Evolutionary conservation across 257 asterid genomes (phyloP).

Genomic region (Salvia miltiorrhiza): DNA sequence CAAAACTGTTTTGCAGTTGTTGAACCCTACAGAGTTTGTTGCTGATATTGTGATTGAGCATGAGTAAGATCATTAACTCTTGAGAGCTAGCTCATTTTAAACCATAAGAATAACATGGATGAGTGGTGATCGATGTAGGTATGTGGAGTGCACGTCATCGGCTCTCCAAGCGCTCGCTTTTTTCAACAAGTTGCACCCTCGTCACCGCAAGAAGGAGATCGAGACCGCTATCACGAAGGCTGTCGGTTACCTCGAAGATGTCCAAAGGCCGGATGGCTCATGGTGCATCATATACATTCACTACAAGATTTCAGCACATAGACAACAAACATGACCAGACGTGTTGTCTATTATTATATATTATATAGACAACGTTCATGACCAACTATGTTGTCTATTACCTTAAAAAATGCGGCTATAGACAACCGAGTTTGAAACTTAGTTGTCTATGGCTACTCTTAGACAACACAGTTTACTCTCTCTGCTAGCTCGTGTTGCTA

Average conservation of each 20-base stretch:
- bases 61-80: slow-evolving; percentile 48
- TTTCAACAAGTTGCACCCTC: slow-evolving; percentile 53
- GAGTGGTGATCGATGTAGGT: slow-evolving; percentile 29
- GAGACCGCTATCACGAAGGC: slow-evolving; percentile 40
- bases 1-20: slow-evolving; percentile 40
- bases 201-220: slow-evolving; percentile 60
- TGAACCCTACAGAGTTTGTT: slow-evolving; percentile 75
- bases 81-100: too few species aligned
- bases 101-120: background rate
- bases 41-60: slow-evolving; percentile 67
- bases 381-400: too few species aligned
- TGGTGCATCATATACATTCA: slow-evolving; percentile 56
- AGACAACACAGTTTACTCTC: too few species aligned
- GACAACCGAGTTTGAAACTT: too few species aligned
- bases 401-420: too few species aligned
- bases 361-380: too few species aligned
- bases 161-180: slow-evolving; percentile 64
- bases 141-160: slow-evolving; percentile 77
- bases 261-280: slow-evolving; percentile 74
- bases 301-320: too few species aligned
- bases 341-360: too few species aligned
- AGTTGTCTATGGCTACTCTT: too few species aligned
- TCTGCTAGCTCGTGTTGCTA: too few species aligned
- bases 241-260: slow-evolving; percentile 46
- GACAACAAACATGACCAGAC: too few species aligned